phyloP scores from a whole-genome alignment of 2,329 filamentous ascomycete genomes.

The Phoma sp. region DNA sequence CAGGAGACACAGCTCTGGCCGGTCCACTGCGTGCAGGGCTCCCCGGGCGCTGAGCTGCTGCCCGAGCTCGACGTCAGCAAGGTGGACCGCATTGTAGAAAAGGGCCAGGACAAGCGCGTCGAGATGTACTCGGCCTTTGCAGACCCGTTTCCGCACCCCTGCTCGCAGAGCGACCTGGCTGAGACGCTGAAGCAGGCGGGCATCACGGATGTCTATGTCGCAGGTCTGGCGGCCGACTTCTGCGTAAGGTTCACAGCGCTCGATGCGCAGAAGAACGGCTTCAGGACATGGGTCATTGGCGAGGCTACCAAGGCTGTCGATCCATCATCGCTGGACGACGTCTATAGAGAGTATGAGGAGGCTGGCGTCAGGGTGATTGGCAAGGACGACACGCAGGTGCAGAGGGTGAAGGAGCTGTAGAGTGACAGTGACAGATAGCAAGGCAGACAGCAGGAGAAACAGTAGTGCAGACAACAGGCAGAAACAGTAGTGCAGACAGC shows the following conservation, averaged over 20 bases:
- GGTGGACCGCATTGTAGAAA: slow-evolving; percentile 75
- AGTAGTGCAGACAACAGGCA: too few relatives aligned
- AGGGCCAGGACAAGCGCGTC: slow-evolving; percentile 75
- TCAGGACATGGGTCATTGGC: slow-evolving; percentile 76
- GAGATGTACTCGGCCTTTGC: slow-evolving; percentile 97
- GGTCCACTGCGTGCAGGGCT: slow-evolving; percentile 82
- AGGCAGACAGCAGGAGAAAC: too few relatives aligned
- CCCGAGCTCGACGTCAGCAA: slow-evolving; percentile 69
- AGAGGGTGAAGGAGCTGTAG: slow-evolving; percentile 52
- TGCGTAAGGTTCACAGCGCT: slow-evolving; percentile 85
- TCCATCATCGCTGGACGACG: slow-evolving; percentile 63
- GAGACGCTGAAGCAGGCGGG: slow-evolving; percentile 61
- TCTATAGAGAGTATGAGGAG: slow-evolving; percentile 61
- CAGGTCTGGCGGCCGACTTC: slow-evolving; percentile 86
- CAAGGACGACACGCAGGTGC: slow-evolving; percentile 64
- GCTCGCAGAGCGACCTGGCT: slow-evolving; percentile 69
- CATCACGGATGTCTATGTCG: slow-evolving; percentile 83
- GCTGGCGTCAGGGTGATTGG: slow-evolving; percentile 70
- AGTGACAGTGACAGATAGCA: too few relatives aligned
- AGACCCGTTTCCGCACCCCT: slow-evolving; percentile 73
- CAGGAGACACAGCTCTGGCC: slow-evolving; percentile 84
- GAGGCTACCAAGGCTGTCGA: slow-evolving; percentile 81
- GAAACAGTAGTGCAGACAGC: too few relatives aligned
- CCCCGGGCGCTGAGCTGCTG: slow-evolving; percentile 75
- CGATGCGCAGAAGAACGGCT: slow-evolving; percentile 79